A percentile compares a stretch with the other conserved stretches of the same genome.
These are phyloP conservation scores for Urostyla sp. DNA, from an alignment of 73 alveolate species.

Conservation along the genomic window DNA sequence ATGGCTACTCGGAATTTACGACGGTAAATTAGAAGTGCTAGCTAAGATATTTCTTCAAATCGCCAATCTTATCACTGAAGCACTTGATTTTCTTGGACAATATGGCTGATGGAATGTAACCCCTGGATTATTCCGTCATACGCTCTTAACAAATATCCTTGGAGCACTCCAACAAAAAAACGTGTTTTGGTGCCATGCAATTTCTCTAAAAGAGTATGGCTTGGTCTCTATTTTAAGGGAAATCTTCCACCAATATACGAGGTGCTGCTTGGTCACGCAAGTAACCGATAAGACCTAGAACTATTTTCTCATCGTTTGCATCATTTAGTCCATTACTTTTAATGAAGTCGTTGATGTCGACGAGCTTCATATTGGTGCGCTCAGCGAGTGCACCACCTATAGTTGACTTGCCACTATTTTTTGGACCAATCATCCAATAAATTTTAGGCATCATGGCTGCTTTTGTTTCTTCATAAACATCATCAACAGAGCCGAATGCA, in stretches of 20 bases:
- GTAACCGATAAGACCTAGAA: constrained; percentile 61
- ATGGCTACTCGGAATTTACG: constrained; percentile 56
- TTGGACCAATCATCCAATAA: constrained; percentile 85
- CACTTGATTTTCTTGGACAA: constrained; percentile 45
- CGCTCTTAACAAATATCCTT: constrained; percentile 71
- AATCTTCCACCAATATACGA: constrained; percentile 81
- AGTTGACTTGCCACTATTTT: constrained; percentile 85
- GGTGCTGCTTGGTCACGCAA: constrained; percentile 67
- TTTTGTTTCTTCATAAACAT: constrained; percentile 76
- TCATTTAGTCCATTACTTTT: constrained; percentile 48
- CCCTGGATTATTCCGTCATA: constrained; percentile 63
- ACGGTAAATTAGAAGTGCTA: constrained; percentile 19
- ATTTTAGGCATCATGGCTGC: constrained; percentile 83
- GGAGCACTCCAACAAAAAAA: constrained; percentile 53
- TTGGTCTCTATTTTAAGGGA: constrained; percentile 81
- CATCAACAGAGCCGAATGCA: constrained; percentile 74
- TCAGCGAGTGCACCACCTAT: constrained; percentile 75
- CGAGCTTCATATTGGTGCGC: constrained; percentile 71
- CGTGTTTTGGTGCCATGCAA: constrained; percentile 55
- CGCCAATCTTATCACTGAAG: constrained; percentile 50
- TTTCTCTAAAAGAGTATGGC: constrained; percentile 73
- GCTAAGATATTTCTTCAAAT: constrained; percentile 41
- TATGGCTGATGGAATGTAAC: constrained; percentile 63
- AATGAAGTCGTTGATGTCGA: constrained; percentile 75
- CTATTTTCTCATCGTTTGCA: constrained; percentile 61